Evolutionary conservation across 176 grass and related monocot species (phyloP).

Genomic region (Zoysia pacifica): DNA sequence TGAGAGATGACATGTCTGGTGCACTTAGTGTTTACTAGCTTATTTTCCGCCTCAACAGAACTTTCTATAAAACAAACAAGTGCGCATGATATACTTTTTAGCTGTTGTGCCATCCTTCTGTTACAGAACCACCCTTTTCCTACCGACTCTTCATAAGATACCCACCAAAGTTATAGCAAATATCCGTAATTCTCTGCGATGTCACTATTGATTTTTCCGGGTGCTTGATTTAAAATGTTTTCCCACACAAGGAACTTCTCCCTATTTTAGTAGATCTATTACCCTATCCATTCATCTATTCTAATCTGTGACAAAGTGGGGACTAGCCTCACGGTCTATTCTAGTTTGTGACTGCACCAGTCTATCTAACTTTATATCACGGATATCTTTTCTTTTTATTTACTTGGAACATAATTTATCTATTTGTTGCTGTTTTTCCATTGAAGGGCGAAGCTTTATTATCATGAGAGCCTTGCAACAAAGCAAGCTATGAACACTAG

Average conservation of each 20-base stretch:
- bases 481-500: not conserved
- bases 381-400: not conserved
- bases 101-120: constrained; percentile 7
- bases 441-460: not conserved
- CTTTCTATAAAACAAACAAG: constrained; percentile 3
- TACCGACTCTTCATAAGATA: constrained; percentile 9
- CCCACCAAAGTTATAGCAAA: not conserved
- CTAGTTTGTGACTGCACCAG: not conserved
- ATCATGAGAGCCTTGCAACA: not conserved
- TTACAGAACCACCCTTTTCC: constrained; percentile 21
- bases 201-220: constrained; percentile 41
- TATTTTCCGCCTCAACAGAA: not conserved
- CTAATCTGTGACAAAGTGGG: constrained; percentile 13
- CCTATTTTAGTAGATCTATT: constrained; percentile 27
- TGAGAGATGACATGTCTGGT: constrained; percentile 5
- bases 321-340: not conserved
- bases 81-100: not conserved
- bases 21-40: not conserved
- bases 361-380: not conserved
- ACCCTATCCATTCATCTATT: constrained; percentile 27
- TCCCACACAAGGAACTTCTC: constrained; percentile 6
- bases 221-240: constrained; percentile 22
- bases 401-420: not conserved
- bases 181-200: constrained; percentile 4
- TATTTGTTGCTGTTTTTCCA: not conserved